Evolutionary conservation across 805 yeast genomes (phyloP).

Genomic region (Komagataella pastoris): DNA sequence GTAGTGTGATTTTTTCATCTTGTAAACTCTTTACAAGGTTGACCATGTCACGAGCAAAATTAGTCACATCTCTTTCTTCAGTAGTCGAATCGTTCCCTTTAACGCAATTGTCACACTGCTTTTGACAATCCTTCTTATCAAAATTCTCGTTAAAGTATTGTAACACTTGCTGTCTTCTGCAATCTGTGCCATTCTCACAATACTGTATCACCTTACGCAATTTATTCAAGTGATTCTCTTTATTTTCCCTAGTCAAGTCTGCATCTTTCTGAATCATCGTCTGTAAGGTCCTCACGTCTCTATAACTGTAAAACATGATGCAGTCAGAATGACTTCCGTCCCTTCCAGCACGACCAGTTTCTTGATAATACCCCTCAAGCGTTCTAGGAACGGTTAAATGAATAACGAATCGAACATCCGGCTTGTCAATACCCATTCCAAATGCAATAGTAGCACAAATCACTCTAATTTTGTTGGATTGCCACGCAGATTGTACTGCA

Average conservation of each 20-base stretch:
- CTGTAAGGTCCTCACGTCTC: conserved; percentile 69
- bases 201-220: conserved; percentile 77
- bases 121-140: conserved; percentile 47
- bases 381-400: conserved; percentile 84
- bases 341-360: conserved; percentile 97
- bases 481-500: conserved; percentile 74
- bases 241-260: conserved; percentile 46
- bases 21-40: conserved; percentile 44
- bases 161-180: conserved; percentile 79
- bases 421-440: conserved; percentile 98
- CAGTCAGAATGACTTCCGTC: conserved; percentile 82
- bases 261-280: conserved; percentile 67
- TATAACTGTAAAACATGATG: conserved; percentile 66
- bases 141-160: conserved; percentile 85
- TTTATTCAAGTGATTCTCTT: conserved; percentile 66
- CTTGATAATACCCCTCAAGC: conserved; percentile 94
- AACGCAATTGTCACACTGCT: conserved; percentile 80
- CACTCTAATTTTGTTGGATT: conserved; percentile 50
- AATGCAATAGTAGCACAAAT: conserved; percentile 97
- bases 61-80: conserved; percentile 56
- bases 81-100: conserved; percentile 24
- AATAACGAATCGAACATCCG: conserved; percentile 85
- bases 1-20: conserved; percentile 51
- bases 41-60: conserved; percentile 43
- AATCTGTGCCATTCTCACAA: conserved; percentile 84